Evolutionary conservation across 2,329 filamentous ascomycete species (phyloP).

Genomic region (Penicillium sp.): DNA sequence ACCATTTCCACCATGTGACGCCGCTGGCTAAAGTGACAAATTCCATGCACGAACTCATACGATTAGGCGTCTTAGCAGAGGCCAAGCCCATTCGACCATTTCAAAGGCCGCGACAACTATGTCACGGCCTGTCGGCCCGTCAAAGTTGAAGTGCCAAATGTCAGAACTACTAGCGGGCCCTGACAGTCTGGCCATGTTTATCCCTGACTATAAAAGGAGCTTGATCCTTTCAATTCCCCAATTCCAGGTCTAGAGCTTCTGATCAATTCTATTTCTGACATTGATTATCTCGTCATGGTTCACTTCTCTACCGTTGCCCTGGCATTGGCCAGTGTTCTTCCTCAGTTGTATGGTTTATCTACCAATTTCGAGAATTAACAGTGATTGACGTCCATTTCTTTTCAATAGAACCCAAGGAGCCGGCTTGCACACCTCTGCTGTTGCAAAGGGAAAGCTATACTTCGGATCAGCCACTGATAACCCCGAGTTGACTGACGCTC

Average conservation of each 20-base stretch:
- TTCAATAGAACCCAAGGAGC: conserved; percentile 17
- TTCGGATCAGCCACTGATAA: conserved; percentile 61
- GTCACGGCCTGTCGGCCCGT: conserved; percentile 19
- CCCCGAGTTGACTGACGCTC: conserved; percentile 50
- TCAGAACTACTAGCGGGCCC: not conserved
- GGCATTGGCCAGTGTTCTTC: conserved; percentile 24
- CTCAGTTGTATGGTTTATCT: conserved; percentile 16
- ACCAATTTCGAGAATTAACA: not conserved
- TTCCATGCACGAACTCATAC: not conserved
- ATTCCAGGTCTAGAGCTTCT: not conserved
- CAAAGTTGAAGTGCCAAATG: not conserved
- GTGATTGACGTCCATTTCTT: not conserved
- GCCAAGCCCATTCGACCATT: not conserved
- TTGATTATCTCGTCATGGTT: conserved; percentile 16
- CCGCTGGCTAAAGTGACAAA: not conserved
- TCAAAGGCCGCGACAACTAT: conserved; percentile 17
- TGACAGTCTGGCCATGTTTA: not conserved
- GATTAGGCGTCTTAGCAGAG: not conserved
- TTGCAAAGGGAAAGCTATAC: conserved; percentile 54
- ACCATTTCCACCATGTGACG: not conserved
- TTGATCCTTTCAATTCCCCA: not conserved
- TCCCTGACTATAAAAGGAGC: conserved; percentile 7
- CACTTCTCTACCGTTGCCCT: conserved; percentile 15
- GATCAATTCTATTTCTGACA: not conserved
- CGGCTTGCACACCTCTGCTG: conserved; percentile 41